Conservation (phyloP, 805 yeast species). For the Helenozyma rhizophorensis region DNA sequence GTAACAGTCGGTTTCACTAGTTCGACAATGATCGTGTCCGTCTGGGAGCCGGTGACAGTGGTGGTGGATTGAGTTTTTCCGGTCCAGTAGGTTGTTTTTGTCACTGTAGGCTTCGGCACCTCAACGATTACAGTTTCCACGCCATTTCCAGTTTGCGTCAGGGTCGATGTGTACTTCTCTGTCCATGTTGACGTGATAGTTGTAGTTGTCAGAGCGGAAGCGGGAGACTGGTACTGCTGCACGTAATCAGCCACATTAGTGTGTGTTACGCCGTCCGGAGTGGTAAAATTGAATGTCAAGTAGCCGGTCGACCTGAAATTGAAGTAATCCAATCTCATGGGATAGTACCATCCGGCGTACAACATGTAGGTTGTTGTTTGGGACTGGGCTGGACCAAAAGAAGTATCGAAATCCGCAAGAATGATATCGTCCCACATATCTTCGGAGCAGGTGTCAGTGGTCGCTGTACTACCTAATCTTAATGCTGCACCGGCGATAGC, state of each 20-base stretch:
- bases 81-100: slow-evolving; percentile 10
- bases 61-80: slow-evolving; percentile 6
- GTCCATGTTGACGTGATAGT: slow-evolving; percentile 1
- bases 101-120: slow-evolving; percentile 7
- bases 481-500: too few relatives aligned
- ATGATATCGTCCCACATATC: too few relatives aligned
- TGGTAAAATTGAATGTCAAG: slow-evolving; percentile 3
- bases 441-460: too few relatives aligned
- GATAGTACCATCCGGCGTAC: slow-evolving; percentile 4
- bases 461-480: too few relatives aligned
- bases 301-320: slow-evolving; percentile 10
- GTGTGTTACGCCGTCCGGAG: slow-evolving; percentile 7
- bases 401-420: too few relatives aligned
- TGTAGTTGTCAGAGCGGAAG: too few relatives aligned
- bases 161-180: neutral
- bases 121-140: slow-evolving; percentile 12
- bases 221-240: neutral
- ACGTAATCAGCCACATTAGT: slow-evolving; percentile 1
- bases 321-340: slow-evolving; percentile 7
- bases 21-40: slow-evolving; percentile 13
- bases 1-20: slow-evolving; percentile 11
- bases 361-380: too few relatives aligned
- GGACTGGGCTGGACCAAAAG: too few relatives aligned
- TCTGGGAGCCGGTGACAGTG: slow-evolving; percentile 6
- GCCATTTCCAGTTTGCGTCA: slow-evolving; percentile 1